phyloP scores from a whole-genome alignment of 2,329 filamentous ascomycete species.

The Teratosphaeriaceae sp. region DNA sequence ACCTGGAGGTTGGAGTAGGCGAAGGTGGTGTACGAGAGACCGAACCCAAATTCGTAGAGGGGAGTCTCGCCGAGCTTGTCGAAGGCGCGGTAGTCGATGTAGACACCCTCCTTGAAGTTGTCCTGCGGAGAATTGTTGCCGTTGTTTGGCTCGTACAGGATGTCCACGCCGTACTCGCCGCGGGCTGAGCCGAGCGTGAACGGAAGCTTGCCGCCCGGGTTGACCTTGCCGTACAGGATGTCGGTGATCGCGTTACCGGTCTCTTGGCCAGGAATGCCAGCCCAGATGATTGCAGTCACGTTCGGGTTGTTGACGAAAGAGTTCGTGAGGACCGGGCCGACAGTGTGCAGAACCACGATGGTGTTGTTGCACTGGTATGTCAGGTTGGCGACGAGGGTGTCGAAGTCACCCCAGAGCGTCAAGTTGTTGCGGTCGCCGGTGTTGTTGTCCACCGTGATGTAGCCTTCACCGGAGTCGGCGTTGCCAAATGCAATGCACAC shows the following conservation, averaged over 20 bases:
- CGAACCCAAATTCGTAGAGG: conserved; percentile 75
- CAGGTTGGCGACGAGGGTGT: conserved; percentile 74
- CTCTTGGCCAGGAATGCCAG: conserved; percentile 74
- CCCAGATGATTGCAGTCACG: conserved; percentile 77
- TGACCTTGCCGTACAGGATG: conserved; percentile 71
- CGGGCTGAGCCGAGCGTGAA: conserved; percentile 70
- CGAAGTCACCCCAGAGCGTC: conserved; percentile 77
- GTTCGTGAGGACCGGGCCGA: conserved; percentile 69
- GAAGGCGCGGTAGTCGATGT: conserved; percentile 76
- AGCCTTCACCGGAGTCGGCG: conserved; percentile 78
- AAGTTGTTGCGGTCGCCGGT: conserved; percentile 85
- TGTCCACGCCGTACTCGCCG: conserved; percentile 60
- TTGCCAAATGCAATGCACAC: conserved; percentile 80
- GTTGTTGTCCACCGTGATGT: conserved; percentile 74
- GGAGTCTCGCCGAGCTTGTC: conserved; percentile 60
- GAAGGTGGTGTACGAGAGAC: conserved; percentile 75
- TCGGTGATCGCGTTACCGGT: conserved; percentile 72
- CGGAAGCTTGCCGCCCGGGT: conserved; percentile 59
- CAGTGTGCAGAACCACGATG: conserved; percentile 83
- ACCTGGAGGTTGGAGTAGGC: conserved; percentile 62
- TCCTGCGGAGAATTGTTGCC: conserved; percentile 62
- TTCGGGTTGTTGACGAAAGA: conserved; percentile 70
- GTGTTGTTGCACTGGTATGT: conserved; percentile 76
- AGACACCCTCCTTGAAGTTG: conserved; percentile 69
- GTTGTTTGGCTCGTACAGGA: conserved; percentile 63